A percentile compares a stretch with the other conserved stretches of the same genome.
phyloP scores from a whole-genome alignment of 129 eudicot genomes.

The Logfia minima region DNA sequence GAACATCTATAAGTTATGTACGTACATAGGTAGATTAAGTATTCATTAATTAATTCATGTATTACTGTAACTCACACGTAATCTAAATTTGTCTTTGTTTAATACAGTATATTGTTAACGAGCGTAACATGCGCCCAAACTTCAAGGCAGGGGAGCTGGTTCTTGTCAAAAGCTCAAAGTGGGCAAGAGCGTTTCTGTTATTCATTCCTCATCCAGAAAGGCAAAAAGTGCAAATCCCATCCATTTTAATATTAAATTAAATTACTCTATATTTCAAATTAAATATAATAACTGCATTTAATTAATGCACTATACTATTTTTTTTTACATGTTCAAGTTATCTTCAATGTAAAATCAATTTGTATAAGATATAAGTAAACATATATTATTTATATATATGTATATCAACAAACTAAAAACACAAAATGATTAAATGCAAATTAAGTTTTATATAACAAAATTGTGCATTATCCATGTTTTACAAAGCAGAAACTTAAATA shows the following conservation, averaged over 20 bases:
- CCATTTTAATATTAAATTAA: not conserved
- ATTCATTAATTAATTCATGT: not conserved
- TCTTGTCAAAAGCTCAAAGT: slow-evolving; percentile 5
- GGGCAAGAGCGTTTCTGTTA: slow-evolving; percentile 1
- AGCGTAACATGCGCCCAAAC: slow-evolving; percentile 32
- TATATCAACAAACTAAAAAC: no score
- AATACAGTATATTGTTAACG: not conserved
- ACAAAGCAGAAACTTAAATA: no score
- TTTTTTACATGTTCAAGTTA: no score
- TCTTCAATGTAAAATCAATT: no score
- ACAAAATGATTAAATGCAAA: no score
- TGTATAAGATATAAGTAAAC: no score
- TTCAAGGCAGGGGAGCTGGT: slow-evolving; percentile 35
- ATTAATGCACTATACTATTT: not conserved
- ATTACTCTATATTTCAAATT: no score
- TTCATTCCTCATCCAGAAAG: not conserved
- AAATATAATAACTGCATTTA: not conserved
- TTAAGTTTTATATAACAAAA: no score
- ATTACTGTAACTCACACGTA: not conserved
- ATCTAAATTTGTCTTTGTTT: not conserved
- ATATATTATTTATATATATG: no score
- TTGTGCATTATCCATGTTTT: no score
- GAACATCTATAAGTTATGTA: no score
- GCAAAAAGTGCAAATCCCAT: not conserved
- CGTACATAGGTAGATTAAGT: not conserved